Base-by-base conservation (phyloP, 768 basidiomycete species). In the Russula ochroleuca region DNA sequence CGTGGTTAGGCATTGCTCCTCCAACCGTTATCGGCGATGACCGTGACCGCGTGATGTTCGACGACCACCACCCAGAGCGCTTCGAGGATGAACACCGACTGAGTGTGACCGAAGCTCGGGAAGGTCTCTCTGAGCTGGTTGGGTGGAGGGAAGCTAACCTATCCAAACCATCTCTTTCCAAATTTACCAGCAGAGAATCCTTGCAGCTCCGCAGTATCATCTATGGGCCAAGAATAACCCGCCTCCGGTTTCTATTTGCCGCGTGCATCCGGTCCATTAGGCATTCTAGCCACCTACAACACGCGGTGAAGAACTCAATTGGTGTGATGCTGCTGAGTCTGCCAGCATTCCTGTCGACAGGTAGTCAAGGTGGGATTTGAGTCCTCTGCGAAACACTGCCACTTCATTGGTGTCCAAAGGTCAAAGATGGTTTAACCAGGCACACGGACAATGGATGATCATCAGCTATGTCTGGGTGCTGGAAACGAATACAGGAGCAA, bases 401-500 rank as follows among this genome's bases (percentile, higher is more conserved):
- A 31, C 43, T 43, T 64, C 33, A 58, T 45, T 51, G 15, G 35
- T 15, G 23, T 35, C 1, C 53, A 7, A 61, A 81, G 79, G 72
- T 25, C 70, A 70, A 38, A 56, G 65, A 35, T 81, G 79, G 79
- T 82, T 77, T 66, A 58, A 57, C 14, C 59, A 47, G 14, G 72
- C 70, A 31, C 77, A 76, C 52, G 79, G 79, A 17, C 81, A 81
- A 61, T 81, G 81, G 81, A 78, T 81, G 77, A 71, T 79, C 10
- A 78, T 81, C 63, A 79, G 77, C 31, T 80, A 80, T 68, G 71
- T 82, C 1, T 81, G 80, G 79, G 80, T 82, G 6, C 71, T 81
- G 37, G 80, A 81, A 67, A 80, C 80, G 9, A 82, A 79, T 63
- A 80, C 78, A 0, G 81, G 80, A n/a, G 80, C 81, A 45, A 81